A percentile compares a stretch with the other conserved stretches of the same genome.
Conservation (phyloP, 371 early-diverging fungal genomes). For the Chytridium lagenaria region DNA sequence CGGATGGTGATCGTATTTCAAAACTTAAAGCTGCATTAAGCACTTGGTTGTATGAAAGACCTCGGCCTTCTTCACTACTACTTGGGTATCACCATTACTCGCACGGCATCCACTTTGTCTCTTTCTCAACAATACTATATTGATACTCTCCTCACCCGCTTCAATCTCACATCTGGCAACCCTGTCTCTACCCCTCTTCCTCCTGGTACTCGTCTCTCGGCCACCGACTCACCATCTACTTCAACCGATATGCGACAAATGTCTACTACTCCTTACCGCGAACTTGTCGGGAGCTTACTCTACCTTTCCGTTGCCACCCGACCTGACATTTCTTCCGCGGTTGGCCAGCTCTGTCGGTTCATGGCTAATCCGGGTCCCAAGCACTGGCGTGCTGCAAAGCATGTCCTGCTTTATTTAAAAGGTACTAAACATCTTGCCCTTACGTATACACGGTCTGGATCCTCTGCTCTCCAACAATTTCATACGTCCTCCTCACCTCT, state of each 20-base stretch:
- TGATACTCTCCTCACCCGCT: background rate
- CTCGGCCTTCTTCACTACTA: background rate
- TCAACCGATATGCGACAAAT: background rate
- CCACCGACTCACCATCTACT: background rate
- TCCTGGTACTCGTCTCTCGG: background rate
- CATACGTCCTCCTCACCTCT: too few species aligned
- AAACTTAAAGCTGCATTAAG: background rate
- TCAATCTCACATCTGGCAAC: too few species aligned
- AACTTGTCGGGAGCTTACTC: constrained; percentile 38
- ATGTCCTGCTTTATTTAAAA: constrained; percentile 30
- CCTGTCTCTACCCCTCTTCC: too few species aligned
- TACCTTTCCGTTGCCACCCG: constrained; percentile 38
- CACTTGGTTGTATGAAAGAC: background rate
- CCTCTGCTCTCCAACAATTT: too few species aligned
- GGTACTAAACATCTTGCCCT: background rate
- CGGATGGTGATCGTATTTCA: background rate
- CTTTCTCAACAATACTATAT: background rate
- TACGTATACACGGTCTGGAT: background rate
- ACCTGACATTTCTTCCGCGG: constrained; percentile 37
- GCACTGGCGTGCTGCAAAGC: constrained; percentile 36
- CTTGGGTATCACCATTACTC: background rate
- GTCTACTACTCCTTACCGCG: constrained; percentile 18
- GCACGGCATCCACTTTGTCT: background rate
- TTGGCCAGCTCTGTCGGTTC: constrained; percentile 30
- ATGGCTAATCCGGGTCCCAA: constrained; percentile 25